phyloP scores from a whole-genome alignment of 192 early-diverging fungal species.

The Coemansia furcata region DNA sequence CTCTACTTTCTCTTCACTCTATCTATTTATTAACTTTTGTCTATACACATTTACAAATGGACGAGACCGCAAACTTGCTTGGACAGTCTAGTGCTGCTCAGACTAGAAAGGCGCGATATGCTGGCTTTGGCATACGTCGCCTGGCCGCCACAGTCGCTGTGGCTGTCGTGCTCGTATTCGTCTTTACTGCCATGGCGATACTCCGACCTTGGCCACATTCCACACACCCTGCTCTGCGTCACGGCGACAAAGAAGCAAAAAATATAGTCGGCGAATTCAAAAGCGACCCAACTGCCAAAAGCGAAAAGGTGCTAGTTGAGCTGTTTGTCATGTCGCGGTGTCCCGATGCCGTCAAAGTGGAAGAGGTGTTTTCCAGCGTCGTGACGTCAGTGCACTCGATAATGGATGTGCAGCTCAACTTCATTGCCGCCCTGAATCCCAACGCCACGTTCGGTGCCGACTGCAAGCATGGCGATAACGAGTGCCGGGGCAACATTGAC shows the following conservation, averaged over 20 bases:
- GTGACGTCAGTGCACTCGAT: slow-evolving; percentile 49
- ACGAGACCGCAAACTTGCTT: slow-evolving; percentile 3
- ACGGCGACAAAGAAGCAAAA: neutral
- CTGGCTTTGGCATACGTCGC: neutral
- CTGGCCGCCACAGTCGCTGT: neutral
- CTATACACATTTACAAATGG: neutral
- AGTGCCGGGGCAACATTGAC: slow-evolving; percentile 55
- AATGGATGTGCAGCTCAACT: slow-evolving; percentile 48
- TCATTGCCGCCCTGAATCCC: slow-evolving; percentile 46
- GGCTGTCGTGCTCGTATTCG: neutral
- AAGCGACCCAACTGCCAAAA: neutral
- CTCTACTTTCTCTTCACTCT: neutral
- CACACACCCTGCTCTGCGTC: no score
- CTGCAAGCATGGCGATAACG: slow-evolving; percentile 56
- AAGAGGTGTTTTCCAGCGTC: slow-evolving; percentile 36
- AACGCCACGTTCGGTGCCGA: slow-evolving; percentile 26
- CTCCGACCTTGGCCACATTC: neutral
- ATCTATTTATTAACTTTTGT: neutral
- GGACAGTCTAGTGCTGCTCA: neutral
- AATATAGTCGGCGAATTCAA: neutral
- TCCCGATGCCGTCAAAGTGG: slow-evolving; percentile 61
- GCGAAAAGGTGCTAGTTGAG: slow-evolving; percentile 54
- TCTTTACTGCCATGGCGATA: neutral
- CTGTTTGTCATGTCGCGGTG: slow-evolving; percentile 76
- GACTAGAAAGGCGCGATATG: neutral